Base-by-base conservation (phyloP, 371 early-diverging fungal species). In the Gilbertella persicaria region DNA sequence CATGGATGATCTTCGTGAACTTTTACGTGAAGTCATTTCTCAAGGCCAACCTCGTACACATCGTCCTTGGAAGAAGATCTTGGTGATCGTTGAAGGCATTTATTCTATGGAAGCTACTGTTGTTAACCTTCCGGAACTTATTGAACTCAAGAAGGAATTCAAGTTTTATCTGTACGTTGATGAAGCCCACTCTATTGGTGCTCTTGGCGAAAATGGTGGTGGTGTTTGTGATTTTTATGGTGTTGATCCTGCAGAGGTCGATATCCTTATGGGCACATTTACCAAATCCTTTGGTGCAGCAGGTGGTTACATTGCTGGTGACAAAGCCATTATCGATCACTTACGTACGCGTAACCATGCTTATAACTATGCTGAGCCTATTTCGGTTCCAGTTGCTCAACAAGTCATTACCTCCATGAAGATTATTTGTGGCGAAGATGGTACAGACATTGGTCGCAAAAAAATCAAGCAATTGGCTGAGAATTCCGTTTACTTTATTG, bases 131-230 rank as follows among this genome's bases (percentile, higher is more conserved):
- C 93, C 94, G 30, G 93, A 92, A 58, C 84, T 99, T 33, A 74
- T 99, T 33, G 92, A 84, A 45, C 75, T 99, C 50, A 97, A 96
- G 67, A 86, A 88, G 55, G 92, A 94, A 75, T 99, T 96, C 83
- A 95, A 95, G 87, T 99, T 97, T 78, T 96, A 96, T 76, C 78
- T 99, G 49, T 99, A 96, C 77, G 87, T 99, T 2, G 99, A 99
- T 71, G 99, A 99, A 73, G 99, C 99, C 5, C 99, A 99, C 70
- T 98, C 99, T 17, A 95, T 99, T 57, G 99, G 99, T 44, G 99
- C 99, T 7, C 65, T 97, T 59, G 98, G 97, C 40, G 86, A 87
- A 60, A 84, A 87, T 42, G 98, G 99, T 17, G 86, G 99, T 36
- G 99, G 99, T 49, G 88, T 99, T 24, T 99, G 99, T 75, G 99